These are phyloP conservation scores for Daldinia bambusicola DNA, from an alignment of 495 filamentous ascomycete genomes.

Conservation along the genomic window DNA sequence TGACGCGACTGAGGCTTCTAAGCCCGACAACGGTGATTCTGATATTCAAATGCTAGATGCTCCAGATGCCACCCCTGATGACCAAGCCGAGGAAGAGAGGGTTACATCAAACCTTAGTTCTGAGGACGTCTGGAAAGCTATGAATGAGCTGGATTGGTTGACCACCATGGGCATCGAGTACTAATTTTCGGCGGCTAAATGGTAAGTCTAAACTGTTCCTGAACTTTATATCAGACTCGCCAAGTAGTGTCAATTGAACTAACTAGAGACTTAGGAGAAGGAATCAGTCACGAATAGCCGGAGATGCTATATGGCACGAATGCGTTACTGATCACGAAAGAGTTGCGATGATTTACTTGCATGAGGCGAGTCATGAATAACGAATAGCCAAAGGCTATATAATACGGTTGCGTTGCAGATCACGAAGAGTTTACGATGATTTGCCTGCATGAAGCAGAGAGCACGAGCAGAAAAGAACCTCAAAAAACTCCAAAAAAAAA, in stretches of 20 bases:
- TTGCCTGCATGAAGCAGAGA: not conserved
- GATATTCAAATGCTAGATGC: too few relatives aligned
- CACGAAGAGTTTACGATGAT: not conserved
- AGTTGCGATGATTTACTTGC: not conserved
- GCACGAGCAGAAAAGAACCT: not conserved
- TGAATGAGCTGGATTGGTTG: conserved; percentile 36
- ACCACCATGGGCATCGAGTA: conserved; percentile 37
- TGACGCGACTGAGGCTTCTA: not conserved
- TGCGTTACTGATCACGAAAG: not conserved
- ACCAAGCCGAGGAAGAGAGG: conserved; percentile 1
- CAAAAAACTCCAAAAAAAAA: too few relatives aligned
- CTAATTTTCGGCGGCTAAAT: not conserved
- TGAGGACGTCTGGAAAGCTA: conserved; percentile 30
- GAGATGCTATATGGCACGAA: not conserved
- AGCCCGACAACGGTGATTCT: not conserved
- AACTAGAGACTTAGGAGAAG: not conserved
- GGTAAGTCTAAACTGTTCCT: conserved; percentile 5
- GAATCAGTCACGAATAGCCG: not conserved
- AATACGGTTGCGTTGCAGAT: not conserved
- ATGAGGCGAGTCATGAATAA: not conserved
- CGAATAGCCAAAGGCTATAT: not conserved
- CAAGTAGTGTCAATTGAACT: not conserved
- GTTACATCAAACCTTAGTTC: conserved; percentile 18
- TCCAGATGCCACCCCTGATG: not conserved
- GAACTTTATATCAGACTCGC: not conserved